Evolutionary conservation across 2,329 filamentous ascomycete genomes (phyloP).

Genomic region (Ceratocystis cubensis): DNA sequence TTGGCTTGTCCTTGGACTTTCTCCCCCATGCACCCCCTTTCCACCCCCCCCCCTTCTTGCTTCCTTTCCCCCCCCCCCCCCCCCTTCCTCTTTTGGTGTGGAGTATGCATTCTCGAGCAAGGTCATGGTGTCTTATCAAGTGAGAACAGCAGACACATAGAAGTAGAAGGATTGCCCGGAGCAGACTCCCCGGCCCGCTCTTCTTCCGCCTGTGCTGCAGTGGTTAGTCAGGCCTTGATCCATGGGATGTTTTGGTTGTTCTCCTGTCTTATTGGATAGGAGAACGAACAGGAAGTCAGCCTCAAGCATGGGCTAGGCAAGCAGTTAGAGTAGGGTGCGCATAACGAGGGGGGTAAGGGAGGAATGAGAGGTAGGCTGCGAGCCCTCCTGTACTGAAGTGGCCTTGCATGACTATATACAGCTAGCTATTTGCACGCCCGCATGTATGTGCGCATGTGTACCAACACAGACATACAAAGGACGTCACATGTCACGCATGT

Average conservation of each 20-base stretch:
- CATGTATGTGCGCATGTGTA: not conserved
- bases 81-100: not conserved
- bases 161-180: not conserved
- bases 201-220: not conserved
- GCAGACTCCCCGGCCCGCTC: not conserved
- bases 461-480: not conserved
- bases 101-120: not conserved
- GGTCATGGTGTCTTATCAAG: not conserved
- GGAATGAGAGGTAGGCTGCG: not conserved
- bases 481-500: not conserved
- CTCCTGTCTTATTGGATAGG: not conserved
- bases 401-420: not conserved
- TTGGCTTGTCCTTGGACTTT: too few relatives aligned
- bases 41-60: too few relatives aligned
- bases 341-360: not conserved
- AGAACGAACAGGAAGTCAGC: not conserved
- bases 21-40: too few relatives aligned
- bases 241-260: not conserved
- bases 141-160: not conserved
- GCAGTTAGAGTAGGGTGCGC: not conserved
- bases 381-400: not conserved
- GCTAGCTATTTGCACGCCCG: not conserved
- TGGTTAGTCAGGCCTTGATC: not conserved
- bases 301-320: not conserved
- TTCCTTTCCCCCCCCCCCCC: not conserved